Base-by-base conservation (phyloP, 495 filamentous ascomycete genomes). In the Jackrogersella minutella region DNA sequence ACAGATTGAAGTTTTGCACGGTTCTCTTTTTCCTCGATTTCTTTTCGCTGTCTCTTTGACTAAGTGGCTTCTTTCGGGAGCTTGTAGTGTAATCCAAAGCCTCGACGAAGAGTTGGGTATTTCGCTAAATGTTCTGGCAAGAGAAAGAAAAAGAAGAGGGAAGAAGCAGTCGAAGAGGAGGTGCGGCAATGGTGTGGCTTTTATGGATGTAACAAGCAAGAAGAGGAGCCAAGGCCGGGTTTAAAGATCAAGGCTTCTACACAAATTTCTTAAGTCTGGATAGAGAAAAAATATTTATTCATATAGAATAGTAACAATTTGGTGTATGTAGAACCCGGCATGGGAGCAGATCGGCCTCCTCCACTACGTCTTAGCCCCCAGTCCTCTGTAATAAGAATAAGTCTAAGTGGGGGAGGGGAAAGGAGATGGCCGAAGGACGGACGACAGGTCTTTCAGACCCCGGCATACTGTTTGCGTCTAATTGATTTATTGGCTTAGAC, bases 381-480 rank as follows among this genome's bases (percentile, higher is more conserved):
- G 50, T 39, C 41, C 11, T 54, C 39, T 60, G 26, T 64, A 63
- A 70, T 64, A 71, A 58, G 57, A 68, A 44, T 51, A 49, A 37
- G 36, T 54, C 49, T 64, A 74, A 66, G 72, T 72, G 69, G 72
- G 72, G 71, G 72, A 69, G 69, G 66, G 60, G 60, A 50, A 34
- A 62, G 62, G 53, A 65, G 57, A 62, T 60, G 66, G 70, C 72
- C 72, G 72, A 74, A 69, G 68, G 72, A 74, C 72, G 72, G 72
- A 71, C 63, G 62, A 63, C 41, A 37, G 39, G 51, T 69, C 66
- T 69, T 69, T 69, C 51, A 69, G 26, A 64, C 51, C 61, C 66
- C 61, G 50, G 50, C 43, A 31, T 61, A 47, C 63, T 70, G 68
- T 70, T 70, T 70, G 68, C 68, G 62, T 62, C 63, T 66, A 70